Percentiles rank a stretch among this genome's conserved stretches.
These are phyloP conservation scores for Fraxinus americana DNA, from an alignment of 257 asterid genomes.

Conservation along the genomic window DNA sequence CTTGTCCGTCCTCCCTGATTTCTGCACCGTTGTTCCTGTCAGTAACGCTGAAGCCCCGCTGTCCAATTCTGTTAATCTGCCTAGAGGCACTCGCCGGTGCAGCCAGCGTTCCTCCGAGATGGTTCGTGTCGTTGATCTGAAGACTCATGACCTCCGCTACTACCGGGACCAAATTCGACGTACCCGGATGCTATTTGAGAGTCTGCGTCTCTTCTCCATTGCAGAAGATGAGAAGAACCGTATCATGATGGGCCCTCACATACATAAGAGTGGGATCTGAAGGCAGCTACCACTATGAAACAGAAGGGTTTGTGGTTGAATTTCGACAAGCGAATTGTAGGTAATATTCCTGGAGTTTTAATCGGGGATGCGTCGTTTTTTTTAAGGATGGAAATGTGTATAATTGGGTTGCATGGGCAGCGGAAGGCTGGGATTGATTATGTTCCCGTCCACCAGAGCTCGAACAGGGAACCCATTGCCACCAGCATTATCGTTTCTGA, in stretches of 20 bases:
- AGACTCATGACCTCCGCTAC: slow-evolving; percentile 22
- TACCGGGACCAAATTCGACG: slow-evolving; percentile 25
- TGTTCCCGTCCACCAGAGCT: slow-evolving; percentile 61
- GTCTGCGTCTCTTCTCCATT: slow-evolving; percentile 17
- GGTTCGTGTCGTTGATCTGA: slow-evolving; percentile 31
- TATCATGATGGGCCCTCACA: slow-evolving; percentile 7
- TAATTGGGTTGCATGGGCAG: slow-evolving; percentile 83
- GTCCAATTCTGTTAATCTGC: no score
- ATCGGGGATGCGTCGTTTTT: slow-evolving; percentile 76
- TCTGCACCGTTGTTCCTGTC: no score
- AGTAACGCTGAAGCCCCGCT: no score
- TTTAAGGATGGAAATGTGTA: slow-evolving; percentile 72
- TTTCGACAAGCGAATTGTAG: slow-evolving; percentile 75
- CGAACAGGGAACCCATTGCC: slow-evolving; percentile 86
- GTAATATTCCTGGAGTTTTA: slow-evolving; percentile 66
- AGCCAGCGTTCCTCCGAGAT: no score
- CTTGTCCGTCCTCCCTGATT: no score
- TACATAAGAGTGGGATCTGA: slow-evolving; percentile 54
- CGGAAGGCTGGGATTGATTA: slow-evolving; percentile 89
- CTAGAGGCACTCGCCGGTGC: no score
- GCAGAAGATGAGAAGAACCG: slow-evolving; percentile 19
- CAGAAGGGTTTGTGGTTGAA: slow-evolving; percentile 48
- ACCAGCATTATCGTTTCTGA: slow-evolving; percentile 81
- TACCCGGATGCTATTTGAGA: slow-evolving; percentile 28
- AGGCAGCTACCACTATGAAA: slow-evolving; percentile 63